Percentiles rank a stretch among this genome's conserved stretches.
These are phyloP conservation scores for Shiraia sp. DNA, from an alignment of 2,329 filamentous ascomycete species.

Conservation along the genomic window DNA sequence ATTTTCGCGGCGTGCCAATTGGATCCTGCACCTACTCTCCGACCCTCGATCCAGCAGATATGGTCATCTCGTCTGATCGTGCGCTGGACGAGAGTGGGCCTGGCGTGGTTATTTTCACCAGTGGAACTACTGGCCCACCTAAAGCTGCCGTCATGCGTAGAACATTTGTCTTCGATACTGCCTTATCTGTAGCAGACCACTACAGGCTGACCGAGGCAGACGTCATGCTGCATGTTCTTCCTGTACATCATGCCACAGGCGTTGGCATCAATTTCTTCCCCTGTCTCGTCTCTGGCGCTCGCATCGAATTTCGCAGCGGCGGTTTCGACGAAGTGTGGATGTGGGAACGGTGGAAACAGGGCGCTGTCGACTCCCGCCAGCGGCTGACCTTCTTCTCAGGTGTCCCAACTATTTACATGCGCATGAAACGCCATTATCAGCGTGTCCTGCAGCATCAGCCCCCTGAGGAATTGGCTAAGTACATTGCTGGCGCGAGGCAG, in stretches of 20 bases:
- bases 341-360: conserved; percentile 41
- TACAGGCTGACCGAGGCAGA: conserved; percentile 38
- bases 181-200: conserved; percentile 38
- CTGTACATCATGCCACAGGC: conserved; percentile 43
- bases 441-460: conserved; percentile 35
- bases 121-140: conserved; percentile 52
- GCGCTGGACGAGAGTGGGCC: conserved; percentile 47
- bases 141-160: conserved; percentile 53
- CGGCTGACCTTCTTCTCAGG: conserved; percentile 42
- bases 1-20: conserved; percentile 45
- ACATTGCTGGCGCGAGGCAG: conserved; percentile 49
- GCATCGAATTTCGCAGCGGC: conserved; percentile 42
- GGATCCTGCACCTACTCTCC: conserved; percentile 38
- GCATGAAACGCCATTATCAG: conserved; percentile 43
- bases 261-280: conserved; percentile 44
- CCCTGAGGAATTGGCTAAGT: conserved; percentile 39
- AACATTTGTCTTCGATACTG: conserved; percentile 44
- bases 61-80: conserved; percentile 48
- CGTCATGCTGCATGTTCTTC: conserved; percentile 39
- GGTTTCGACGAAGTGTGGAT: conserved; percentile 42
- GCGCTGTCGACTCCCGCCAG: conserved; percentile 21
- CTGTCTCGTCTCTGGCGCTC: conserved; percentile 35
- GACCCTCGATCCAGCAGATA: conserved; percentile 33
- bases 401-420: conserved; percentile 44
- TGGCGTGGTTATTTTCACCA: conserved; percentile 52